Conservation (phyloP, 1,284 basidiomycete genomes). For the Volvariella volvacea region DNA sequence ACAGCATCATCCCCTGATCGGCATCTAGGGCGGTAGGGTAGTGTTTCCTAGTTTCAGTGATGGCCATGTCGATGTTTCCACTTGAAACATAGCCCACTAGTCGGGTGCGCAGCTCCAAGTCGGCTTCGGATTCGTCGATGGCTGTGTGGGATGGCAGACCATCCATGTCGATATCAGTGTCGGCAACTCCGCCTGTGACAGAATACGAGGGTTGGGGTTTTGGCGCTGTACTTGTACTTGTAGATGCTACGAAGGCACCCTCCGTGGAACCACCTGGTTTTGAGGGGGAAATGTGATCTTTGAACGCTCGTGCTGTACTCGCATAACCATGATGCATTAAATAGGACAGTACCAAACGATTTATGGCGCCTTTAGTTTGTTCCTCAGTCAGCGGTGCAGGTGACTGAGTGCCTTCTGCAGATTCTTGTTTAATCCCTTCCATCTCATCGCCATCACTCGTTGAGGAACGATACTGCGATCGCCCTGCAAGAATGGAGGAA, state of each 20-base stretch:
- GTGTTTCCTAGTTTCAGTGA: conserved; percentile 44
- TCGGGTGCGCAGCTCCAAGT: conserved; percentile 58
- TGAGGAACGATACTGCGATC: conserved; percentile 9
- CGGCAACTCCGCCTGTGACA: conserved; percentile 9
- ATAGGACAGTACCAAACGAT: conserved; percentile 72
- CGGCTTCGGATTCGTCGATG: conserved; percentile 27
- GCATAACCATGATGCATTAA: conserved; percentile 77
- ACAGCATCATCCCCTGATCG: conserved; percentile 60
- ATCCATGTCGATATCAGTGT: conserved; percentile 43
- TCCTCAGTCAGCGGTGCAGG: conserved; percentile 28
- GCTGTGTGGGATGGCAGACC: conserved; percentile 13
- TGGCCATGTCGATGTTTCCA: conserved; percentile 71
- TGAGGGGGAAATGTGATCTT: conserved; percentile 32
- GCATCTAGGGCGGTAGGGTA: conserved; percentile 61
- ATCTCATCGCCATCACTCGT: too few relatives aligned
- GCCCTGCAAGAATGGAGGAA: conserved; percentile 22
- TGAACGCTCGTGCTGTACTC: conserved; percentile 60
- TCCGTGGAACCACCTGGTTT: conserved; percentile 4
- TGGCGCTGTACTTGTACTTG: too few relatives aligned
- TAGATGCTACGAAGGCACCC: too few relatives aligned
- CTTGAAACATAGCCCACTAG: conserved; percentile 61
- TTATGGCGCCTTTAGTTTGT: conserved; percentile 39
- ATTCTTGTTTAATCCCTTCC: conserved; percentile 10
- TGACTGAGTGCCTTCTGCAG: conserved; percentile 17
- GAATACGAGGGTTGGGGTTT: not conserved